Conservation (phyloP, 2,329 filamentous ascomycete genomes). For the Alternaria angustiovoidea region DNA sequence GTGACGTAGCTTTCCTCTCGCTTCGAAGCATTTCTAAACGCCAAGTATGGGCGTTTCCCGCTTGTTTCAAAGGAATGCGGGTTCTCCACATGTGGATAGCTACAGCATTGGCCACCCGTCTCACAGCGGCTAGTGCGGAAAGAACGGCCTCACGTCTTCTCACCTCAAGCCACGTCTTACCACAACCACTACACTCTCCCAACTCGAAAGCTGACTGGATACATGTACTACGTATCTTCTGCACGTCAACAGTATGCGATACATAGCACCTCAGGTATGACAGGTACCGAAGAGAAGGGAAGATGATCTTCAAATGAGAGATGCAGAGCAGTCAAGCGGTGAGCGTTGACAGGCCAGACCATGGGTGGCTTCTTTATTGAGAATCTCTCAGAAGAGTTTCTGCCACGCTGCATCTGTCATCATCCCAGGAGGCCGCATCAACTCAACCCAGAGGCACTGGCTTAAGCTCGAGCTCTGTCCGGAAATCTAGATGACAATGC, state of each 20-base stretch:
- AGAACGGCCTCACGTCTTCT: background rate
- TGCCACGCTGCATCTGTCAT: background rate
- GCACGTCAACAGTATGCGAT: background rate
- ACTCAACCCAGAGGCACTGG: no score
- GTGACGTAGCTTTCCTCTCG: no score
- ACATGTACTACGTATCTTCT: background rate
- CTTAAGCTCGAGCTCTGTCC: no score
- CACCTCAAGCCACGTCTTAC: background rate
- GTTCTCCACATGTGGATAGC: background rate
- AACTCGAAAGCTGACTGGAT: background rate
- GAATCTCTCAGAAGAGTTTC: background rate
- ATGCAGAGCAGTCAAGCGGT: background rate
- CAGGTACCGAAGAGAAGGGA: background rate
- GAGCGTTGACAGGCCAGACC: background rate
- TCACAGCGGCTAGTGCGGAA: background rate
- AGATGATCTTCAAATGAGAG: background rate
- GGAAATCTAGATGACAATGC: no score
- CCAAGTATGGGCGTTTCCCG: background rate
- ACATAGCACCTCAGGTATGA: no score
- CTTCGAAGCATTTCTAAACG: background rate
- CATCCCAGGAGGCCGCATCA: background rate
- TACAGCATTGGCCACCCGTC: background rate
- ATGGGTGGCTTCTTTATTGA: background rate
- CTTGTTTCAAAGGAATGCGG: background rate
- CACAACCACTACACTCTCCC: background rate